Evolutionary conservation across 169 alveolate species (phyloP).

Genomic region (Plasmodium inui): DNA sequence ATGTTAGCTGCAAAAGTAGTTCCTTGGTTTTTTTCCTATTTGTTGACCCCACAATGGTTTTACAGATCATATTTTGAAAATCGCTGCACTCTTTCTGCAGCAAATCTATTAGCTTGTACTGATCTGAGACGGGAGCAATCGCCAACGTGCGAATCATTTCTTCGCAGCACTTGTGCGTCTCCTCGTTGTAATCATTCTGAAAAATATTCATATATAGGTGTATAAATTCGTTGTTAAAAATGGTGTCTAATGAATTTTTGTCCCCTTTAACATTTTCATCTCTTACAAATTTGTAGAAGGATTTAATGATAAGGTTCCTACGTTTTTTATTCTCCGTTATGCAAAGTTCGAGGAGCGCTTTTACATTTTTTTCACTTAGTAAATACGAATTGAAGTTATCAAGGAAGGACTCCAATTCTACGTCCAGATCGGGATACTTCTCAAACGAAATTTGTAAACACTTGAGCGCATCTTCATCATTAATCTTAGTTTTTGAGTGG

Average conservation of each 20-base stretch:
- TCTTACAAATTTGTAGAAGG: constrained; percentile 37
- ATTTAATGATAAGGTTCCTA: constrained; percentile 26
- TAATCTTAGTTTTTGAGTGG: constrained; percentile 28
- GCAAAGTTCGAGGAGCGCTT: constrained; percentile 41
- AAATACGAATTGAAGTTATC: constrained; percentile 61
- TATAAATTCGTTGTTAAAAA: constrained; percentile 44
- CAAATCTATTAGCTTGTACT: constrained; percentile 51
- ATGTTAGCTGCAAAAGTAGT: constrained; percentile 45
- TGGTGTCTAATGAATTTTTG: neutral
- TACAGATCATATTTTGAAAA: constrained; percentile 65
- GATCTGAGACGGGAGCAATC: constrained; percentile 25
- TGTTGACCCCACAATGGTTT: constrained; percentile 22
- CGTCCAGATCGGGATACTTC: constrained; percentile 49
- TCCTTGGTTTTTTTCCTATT: constrained; percentile 30
- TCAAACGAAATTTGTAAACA: constrained; percentile 65
- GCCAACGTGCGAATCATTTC: constrained; percentile 43
- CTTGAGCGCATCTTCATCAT: constrained; percentile 66
- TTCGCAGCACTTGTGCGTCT: constrained; percentile 32
- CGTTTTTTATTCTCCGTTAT: constrained; percentile 49
- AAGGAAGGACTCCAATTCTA: constrained; percentile 66
- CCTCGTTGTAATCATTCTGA: constrained; percentile 25
- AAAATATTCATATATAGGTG: constrained; percentile 28
- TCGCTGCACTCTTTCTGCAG: constrained; percentile 65
- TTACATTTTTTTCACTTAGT: constrained; percentile 48
- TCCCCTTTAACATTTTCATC: neutral